These are phyloP conservation scores for Talaromyces sp. DNA, from an alignment of 2,329 filamentous ascomycete genomes.

Conservation along the genomic window DNA sequence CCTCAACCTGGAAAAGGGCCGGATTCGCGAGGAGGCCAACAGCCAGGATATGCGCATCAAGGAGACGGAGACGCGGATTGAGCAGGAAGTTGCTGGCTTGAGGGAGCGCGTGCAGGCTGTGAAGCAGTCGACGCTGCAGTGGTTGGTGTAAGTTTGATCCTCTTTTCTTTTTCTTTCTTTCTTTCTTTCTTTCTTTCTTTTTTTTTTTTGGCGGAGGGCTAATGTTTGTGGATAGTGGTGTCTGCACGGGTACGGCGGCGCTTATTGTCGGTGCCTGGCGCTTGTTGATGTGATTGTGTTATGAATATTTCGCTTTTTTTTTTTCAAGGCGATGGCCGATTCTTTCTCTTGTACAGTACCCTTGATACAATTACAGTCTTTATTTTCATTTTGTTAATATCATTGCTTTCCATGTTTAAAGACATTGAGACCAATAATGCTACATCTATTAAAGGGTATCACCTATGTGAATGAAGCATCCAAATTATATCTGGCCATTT, in stretches of 20 bases:
- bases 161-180: background rate
- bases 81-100: constrained; percentile 89
- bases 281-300: constrained; percentile 46
- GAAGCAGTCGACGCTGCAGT: constrained; percentile 97
- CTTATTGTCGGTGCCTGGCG: constrained; percentile 58
- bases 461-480: background rate
- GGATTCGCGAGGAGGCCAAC: constrained; percentile 93
- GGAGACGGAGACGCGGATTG: constrained; percentile 97
- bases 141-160: constrained; percentile 77
- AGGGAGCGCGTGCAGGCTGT: constrained; percentile 91
- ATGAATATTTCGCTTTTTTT: background rate
- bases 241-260: constrained; percentile 56
- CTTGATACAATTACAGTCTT: background rate
- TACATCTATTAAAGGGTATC: too few species aligned
- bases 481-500: background rate
- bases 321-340: background rate
- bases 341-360: background rate
- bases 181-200: background rate
- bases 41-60: constrained; percentile 97
- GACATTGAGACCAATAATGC: too few species aligned
- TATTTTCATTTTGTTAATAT: too few species aligned
- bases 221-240: constrained; percentile 37
- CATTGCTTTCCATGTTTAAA: too few species aligned
- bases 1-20: constrained; percentile 91
- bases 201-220: too few species aligned